Evolutionary conservation across 2,329 filamentous ascomycete genomes (phyloP).

Genomic region (Epichloe coenophiala): DNA sequence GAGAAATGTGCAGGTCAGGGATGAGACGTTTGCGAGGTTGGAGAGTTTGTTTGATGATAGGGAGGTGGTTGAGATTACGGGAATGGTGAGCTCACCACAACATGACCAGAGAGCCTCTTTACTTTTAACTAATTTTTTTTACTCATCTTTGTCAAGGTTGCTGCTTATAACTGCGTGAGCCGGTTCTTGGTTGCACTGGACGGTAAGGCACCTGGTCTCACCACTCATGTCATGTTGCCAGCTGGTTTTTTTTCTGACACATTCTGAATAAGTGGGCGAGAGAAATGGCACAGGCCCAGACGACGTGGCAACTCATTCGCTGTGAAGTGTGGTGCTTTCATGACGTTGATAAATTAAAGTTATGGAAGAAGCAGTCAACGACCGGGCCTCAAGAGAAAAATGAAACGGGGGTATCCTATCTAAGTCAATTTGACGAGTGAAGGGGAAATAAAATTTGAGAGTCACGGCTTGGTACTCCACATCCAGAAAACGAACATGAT

Average conservation of each 20-base stretch:
- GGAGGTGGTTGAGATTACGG: conserved; percentile 70
- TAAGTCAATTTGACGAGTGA: conserved; percentile 12
- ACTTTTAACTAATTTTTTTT: not conserved
- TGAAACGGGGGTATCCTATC: conserved; percentile 28
- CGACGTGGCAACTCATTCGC: conserved; percentile 22
- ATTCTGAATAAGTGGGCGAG: conserved; percentile 38
- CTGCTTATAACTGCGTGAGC: conserved; percentile 75
- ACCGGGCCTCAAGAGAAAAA: conserved; percentile 1
- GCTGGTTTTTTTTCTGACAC: conserved; percentile 6
- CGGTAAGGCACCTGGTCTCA: conserved; percentile 33
- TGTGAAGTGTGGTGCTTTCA: not conserved
- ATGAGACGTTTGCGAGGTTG: conserved; percentile 53
- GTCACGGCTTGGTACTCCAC: conserved; percentile 11
- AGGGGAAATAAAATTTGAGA: conserved; percentile 2
- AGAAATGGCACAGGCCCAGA: conserved; percentile 39
- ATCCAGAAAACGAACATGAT: not conserved
- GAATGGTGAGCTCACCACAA: conserved; percentile 39
- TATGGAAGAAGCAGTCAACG: conserved; percentile 3
- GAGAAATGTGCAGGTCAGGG: conserved; percentile 51
- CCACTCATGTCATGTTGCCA: not conserved
- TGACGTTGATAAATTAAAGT: not conserved
- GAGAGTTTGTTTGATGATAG: conserved; percentile 49
- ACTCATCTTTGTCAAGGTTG: conserved; percentile 27
- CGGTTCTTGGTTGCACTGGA: conserved; percentile 72
- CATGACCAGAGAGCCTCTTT: too few species aligned